Conservation (phyloP, 140 eudicot species). For the Erigeron philadelphicus region DNA sequence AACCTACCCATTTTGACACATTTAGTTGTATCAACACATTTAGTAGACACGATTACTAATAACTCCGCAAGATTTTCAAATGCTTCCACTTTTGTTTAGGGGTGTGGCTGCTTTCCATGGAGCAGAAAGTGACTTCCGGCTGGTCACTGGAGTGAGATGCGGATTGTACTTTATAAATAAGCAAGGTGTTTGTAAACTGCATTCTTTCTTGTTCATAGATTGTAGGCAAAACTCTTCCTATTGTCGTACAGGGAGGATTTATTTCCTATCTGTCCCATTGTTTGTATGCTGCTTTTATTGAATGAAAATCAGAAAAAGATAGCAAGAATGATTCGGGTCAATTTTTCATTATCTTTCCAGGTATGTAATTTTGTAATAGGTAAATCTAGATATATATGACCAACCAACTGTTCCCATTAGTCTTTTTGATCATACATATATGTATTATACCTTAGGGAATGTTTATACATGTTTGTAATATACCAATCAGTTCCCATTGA, state of each 20-base stretch:
- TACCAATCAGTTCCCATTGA: background rate
- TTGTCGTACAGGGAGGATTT: conserved; percentile 11
- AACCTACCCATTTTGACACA: background rate
- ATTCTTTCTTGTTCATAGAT: conserved; percentile 22
- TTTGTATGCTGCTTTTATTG: conserved; percentile 21
- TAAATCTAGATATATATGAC: background rate
- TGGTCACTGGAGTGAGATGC: conserved; percentile 5
- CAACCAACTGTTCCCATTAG: background rate
- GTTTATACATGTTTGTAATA: background rate
- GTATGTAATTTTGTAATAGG: background rate
- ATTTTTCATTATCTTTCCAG: background rate
- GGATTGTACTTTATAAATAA: conserved; percentile 26
- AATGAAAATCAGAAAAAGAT: conserved; percentile 10
- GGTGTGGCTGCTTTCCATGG: conserved; percentile 62
- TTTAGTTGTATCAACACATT: background rate
- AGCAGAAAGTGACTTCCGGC: conserved; percentile 37
- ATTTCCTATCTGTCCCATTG: conserved; percentile 21
- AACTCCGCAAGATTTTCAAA: background rate
- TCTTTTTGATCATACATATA: background rate
- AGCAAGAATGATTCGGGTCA: background rate
- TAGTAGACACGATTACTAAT: background rate
- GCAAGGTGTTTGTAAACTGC: conserved; percentile 17
- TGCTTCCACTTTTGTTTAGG: conserved; percentile 27
- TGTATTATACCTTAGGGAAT: conserved; percentile 3
- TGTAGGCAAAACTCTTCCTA: conserved; percentile 12